Percentiles rank a stretch among this genome's conserved stretches.
phyloP scores from a whole-genome alignment of 202 grass and related monocot species.

The Panicum hallii region DNA sequence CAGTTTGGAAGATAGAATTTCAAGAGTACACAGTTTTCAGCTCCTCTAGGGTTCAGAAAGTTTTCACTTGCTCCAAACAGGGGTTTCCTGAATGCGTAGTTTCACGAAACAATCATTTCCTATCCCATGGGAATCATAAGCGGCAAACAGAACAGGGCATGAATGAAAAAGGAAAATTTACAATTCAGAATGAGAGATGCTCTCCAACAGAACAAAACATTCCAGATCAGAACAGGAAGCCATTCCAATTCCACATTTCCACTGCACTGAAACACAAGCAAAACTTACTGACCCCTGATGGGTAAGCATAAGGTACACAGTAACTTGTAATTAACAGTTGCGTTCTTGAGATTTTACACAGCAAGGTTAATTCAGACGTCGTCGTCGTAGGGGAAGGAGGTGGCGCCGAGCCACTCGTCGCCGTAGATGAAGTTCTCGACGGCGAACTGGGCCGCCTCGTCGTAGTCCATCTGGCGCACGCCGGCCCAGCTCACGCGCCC shows the following conservation, averaged over 20 bases:
- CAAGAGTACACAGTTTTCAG: background rate
- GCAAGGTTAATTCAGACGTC: constrained; percentile 47
- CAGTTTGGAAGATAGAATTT: background rate
- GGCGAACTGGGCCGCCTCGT: constrained; percentile 64
- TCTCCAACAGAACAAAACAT: background rate
- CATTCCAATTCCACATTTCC: background rate
- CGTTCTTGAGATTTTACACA: background rate
- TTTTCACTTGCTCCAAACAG: background rate
- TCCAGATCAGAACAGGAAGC: background rate
- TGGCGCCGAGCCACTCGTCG: constrained; percentile 79
- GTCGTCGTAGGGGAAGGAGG: constrained; percentile 80
- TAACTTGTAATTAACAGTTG: background rate
- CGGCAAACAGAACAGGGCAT: background rate
- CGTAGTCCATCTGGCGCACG: constrained; percentile 60
- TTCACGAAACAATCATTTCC: constrained; percentile 1
- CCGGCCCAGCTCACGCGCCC: constrained; percentile 67
- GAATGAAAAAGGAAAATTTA: background rate
- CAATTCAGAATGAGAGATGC: background rate
- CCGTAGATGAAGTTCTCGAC: constrained; percentile 80
- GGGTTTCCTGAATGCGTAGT: background rate
- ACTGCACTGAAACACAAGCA: background rate
- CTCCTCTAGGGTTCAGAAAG: background rate
- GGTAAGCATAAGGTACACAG: background rate
- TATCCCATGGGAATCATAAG: background rate
- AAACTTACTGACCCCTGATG: background rate